Evolutionary conservation across 2,329 filamentous ascomycete genomes (phyloP), one percentile per base, ranked within the genome.

Genomic region (Penicillium thymicola): DNA sequence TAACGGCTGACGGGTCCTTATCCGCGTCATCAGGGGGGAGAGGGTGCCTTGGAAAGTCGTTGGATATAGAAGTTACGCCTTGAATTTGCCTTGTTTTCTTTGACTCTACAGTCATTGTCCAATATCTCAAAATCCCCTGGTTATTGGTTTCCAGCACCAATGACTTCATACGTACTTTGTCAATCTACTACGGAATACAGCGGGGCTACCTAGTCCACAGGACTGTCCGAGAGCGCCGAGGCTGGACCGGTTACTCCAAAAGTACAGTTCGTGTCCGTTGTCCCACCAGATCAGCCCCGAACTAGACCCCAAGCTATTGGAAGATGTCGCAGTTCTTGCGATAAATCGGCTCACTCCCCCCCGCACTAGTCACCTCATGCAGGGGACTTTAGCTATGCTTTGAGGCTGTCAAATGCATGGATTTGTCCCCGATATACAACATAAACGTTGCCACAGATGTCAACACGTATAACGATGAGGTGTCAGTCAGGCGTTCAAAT

Each of bases 131-230:
- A 30, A 42, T 13, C 14, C 10, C 28, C 27, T 9, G 25, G 21
- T 14, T 18, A 10, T 41, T 30, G 5, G 28, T 54, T 34, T 9
- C 38, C 38, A 32, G 37, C 30, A 32, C 4, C 30, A 54, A 54
- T 54, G 51, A 23, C 25, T 42, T 48, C 18, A 28, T 27, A 16
- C 16, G 27, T 46, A 42, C 27, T 34, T 41, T 27, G 23, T 37
- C 30, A 50, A 50, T 14, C 27, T 51, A 49, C 30, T 43, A 21
- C 14, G 32, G 14, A 34, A 6, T 34, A 34, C 13, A 50, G 52
- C 52, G 52, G 52, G 52, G 52, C 52, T 44, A 50, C 27, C 37
- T 48, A 42, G 37, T 38, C 14, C 28, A 43, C 42, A 28, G 25
- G 25, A 37, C 45, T 25, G 28, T 38, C 52, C 38, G 44, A 27